Percentiles rank a stretch among this genome's conserved stretches.
phyloP scores from a whole-genome alignment of 768 basidiomycete species.

The Amanita molliuscula region DNA sequence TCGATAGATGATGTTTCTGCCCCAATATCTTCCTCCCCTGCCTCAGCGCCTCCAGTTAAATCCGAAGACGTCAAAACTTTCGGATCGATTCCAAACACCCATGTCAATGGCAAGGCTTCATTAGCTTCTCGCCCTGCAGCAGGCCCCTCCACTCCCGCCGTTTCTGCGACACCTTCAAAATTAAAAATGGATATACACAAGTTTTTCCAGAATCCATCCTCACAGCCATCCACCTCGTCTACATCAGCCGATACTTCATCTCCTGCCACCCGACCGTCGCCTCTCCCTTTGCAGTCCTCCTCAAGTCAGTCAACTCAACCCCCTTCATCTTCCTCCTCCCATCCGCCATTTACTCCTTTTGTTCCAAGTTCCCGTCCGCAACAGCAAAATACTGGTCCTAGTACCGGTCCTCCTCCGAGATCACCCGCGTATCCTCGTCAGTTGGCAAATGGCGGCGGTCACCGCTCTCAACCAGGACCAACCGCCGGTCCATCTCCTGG shows the following conservation, averaged over 20 bases:
- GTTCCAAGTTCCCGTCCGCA: conserved; percentile 38
- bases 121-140: conserved; percentile 30
- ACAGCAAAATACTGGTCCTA: conserved; percentile 33
- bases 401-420: conserved; percentile 44
- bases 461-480: conserved; percentile 48
- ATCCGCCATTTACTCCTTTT: conserved; percentile 33
- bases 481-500: conserved; percentile 43
- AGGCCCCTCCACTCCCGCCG: conserved; percentile 20
- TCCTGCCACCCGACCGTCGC: conserved; percentile 43
- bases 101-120: conserved; percentile 55
- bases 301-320: conserved; percentile 25
- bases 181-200: conserved; percentile 46
- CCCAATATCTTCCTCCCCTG: conserved; percentile 76
- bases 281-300: conserved; percentile 39
- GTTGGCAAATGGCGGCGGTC: conserved; percentile 49
- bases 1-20: conserved; percentile 78
- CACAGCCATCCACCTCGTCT: conserved; percentile 34
- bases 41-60: conserved; percentile 52
- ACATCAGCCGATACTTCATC: conserved; percentile 44
- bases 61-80: conserved; percentile 73
- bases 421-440: conserved; percentile 58
- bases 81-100: conserved; percentile 61
- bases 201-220: conserved; percentile 49
- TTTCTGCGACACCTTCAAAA: conserved; percentile 26
- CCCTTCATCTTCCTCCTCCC: conserved; percentile 29